Base-by-base conservation (phyloP, 768 basidiomycete species). In the Tricholomella constricta region DNA sequence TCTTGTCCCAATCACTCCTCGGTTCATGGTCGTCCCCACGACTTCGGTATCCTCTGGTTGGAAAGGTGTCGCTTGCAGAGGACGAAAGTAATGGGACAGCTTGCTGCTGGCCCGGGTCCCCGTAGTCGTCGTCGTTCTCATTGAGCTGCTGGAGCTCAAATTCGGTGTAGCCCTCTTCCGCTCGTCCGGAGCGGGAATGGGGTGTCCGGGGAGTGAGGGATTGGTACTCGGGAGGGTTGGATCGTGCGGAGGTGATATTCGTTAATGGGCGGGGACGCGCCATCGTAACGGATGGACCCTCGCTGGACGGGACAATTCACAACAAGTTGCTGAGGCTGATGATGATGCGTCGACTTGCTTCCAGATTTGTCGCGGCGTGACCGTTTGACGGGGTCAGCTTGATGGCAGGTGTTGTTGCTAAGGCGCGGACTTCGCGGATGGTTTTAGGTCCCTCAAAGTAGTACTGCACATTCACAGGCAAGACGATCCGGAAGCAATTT, bases 171-270 rank as follows among this genome's bases (percentile, higher is more conserved):
- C 73, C 78, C 62, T 82, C 80, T 62, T 85, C 81, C 44, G 77
- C 76, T 62, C 76, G 74, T 44, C 82, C 84, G 36, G 82, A 75
- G 56, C 80, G 80, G 31, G 82, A 81, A 65, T 81, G 84, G 46
- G 85, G 84, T 25, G 85, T 86, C 50, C 85, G 73, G 2, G 85
- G 85, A 15, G 83, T 85, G 25, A 80, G 66, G 19, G 56, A 42
- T 51, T 68, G 74, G 51, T 74, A 65, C 43, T 76, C 71, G 40
- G 69, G 57, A 29, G 65, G 53, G 57, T 60, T 61, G 49, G 68
- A 55, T 27, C 68, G 59, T 29, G 69, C 68, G 34, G 74, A 71
- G 23, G 71, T 56, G 23, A 72, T 38, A 50, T 70, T 72, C n/a
- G 66, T 62, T 22, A 79, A 62, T 20, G 75, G 74, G 46, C 62